A percentile compares a stretch with the other conserved stretches of the same genome.
Conservation (phyloP, 371 early-diverging fungal species). For the Actinomortierella wolfii region DNA sequence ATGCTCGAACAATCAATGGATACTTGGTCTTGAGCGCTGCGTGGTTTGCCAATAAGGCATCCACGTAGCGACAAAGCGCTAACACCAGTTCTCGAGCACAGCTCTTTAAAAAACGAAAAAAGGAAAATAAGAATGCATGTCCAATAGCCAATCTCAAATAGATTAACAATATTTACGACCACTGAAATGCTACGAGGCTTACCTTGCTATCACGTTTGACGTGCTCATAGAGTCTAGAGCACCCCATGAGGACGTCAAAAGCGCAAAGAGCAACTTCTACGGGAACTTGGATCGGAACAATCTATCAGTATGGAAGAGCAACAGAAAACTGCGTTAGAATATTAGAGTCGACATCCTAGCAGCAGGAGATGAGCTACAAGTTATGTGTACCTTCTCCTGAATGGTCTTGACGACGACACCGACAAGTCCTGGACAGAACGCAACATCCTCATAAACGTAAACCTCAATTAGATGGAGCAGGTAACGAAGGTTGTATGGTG, state of each 20-base stretch:
- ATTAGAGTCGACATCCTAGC: not conserved
- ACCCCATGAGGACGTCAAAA: conserved; percentile 72
- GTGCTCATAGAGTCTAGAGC: conserved; percentile 68
- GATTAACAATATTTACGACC: not conserved
- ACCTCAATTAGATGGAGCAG: conserved; percentile 71
- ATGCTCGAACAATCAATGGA: conserved; percentile 69
- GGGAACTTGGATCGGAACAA: conserved; percentile 65
- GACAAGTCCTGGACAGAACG: conserved; percentile 74
- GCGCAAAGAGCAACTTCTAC: conserved; percentile 72
- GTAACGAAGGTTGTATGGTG: conserved; percentile 70
- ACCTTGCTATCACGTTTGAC: conserved; percentile 76
- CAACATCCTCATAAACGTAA: conserved; percentile 79
- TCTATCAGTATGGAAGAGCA: conserved; percentile 34
- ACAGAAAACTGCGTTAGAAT: conserved; percentile 3
- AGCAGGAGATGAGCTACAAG: not conserved
- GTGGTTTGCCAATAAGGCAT: conserved; percentile 54
- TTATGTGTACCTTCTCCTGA: conserved; percentile 68
- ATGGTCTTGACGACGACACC: conserved; percentile 73
- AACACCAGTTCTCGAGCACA: conserved; percentile 73
- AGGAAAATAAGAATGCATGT: not conserved
- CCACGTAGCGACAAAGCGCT: conserved; percentile 73
- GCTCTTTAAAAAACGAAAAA: conserved; percentile 47
- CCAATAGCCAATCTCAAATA: not conserved
- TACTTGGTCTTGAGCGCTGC: conserved; percentile 49
- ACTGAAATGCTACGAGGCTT: conserved; percentile 6